Percentiles rank a stretch among this genome's conserved stretches.
phyloP scores from a whole-genome alignment of 2,329 filamentous ascomycete genomes.

The Cordyceps javanica region DNA sequence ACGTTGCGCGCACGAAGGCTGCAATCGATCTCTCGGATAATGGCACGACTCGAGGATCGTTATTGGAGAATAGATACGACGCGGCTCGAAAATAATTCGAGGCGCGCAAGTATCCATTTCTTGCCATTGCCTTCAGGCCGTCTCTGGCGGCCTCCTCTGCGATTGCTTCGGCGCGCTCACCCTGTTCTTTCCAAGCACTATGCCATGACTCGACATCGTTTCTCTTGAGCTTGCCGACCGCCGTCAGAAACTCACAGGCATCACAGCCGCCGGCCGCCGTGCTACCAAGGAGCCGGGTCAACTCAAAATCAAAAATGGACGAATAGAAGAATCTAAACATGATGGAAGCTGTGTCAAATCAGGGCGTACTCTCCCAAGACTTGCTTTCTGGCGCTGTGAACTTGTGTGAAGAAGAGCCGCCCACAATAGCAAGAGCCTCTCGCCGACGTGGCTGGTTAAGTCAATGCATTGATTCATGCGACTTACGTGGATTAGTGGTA shows the following conservation, averaged over 20 bases:
- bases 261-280: conserved; percentile 31
- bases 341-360: too few species aligned
- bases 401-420: too few species aligned
- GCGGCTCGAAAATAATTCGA: conserved; percentile 34
- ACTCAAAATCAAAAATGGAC: conserved; percentile 31
- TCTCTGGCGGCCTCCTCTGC: not conserved
- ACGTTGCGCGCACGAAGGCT: conserved; percentile 23
- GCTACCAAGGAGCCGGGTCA: conserved; percentile 32
- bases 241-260: conserved; percentile 33
- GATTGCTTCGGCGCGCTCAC: not conserved
- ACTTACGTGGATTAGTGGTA: too few species aligned
- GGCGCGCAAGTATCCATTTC: conserved; percentile 32
- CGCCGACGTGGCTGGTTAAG: too few species aligned
- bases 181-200: not conserved
- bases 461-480: too few species aligned
- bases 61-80: conserved; percentile 27
- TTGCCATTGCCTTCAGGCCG: conserved; percentile 26
- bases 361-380: too few species aligned
- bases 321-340: too few species aligned
- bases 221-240: conserved; percentile 26
- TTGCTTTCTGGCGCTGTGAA: too few species aligned
- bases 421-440: too few species aligned
- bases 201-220: conserved; percentile 22
- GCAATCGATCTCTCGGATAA: conserved; percentile 19
- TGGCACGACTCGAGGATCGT: conserved; percentile 24